These are phyloP conservation scores for Populus simonii DNA, from an alignment of 345 rosid genomes.

Conservation along the genomic window DNA sequence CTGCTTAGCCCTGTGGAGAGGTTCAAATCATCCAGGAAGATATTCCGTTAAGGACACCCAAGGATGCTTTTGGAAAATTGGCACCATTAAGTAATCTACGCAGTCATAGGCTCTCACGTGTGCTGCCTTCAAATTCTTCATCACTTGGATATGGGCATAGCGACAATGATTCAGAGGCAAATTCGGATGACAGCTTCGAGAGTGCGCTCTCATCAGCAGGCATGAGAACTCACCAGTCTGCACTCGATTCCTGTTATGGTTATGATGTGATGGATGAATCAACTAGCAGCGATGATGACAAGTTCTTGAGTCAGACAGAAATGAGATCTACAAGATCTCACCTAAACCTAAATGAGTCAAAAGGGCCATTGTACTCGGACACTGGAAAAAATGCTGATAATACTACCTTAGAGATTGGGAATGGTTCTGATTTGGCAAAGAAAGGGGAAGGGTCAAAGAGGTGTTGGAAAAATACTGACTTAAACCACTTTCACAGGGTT, in stretches of 20 bases:
- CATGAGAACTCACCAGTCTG: slow-evolving; percentile 63
- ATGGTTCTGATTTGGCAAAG: slow-evolving; percentile 28
- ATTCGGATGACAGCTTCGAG: slow-evolving; percentile 79
- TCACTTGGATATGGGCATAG: slow-evolving; percentile 33
- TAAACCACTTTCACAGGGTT: slow-evolving; percentile 41
- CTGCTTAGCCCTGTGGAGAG: slow-evolving; percentile 75
- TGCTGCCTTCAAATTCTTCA: slow-evolving; percentile 34
- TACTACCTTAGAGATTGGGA: slow-evolving; percentile 25
- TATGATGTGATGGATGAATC: slow-evolving; percentile 48
- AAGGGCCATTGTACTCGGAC: slow-evolving; percentile 25
- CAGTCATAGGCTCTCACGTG: slow-evolving; percentile 20
- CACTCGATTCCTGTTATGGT: slow-evolving; percentile 35
- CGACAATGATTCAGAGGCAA: slow-evolving; percentile 50
- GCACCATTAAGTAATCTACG: slow-evolving; percentile 40
- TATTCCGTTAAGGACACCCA: slow-evolving; percentile 71
- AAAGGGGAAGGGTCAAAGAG: slow-evolving; percentile 33
- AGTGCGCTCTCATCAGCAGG: slow-evolving; percentile 69
- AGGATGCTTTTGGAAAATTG: slow-evolving; percentile 64
- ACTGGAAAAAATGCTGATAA: slow-evolving; percentile 26
- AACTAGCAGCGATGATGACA: slow-evolving; percentile 70
- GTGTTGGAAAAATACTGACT: slow-evolving; percentile 24
- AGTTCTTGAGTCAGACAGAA: slow-evolving; percentile 32
- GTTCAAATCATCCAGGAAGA: slow-evolving; percentile 84
- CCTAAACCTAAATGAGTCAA: slow-evolving; percentile 19
- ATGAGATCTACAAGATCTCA: slow-evolving; percentile 29